Conservation (phyloP, 1,284 basidiomycete species). For the Mrakiaceae sp. region DNA sequence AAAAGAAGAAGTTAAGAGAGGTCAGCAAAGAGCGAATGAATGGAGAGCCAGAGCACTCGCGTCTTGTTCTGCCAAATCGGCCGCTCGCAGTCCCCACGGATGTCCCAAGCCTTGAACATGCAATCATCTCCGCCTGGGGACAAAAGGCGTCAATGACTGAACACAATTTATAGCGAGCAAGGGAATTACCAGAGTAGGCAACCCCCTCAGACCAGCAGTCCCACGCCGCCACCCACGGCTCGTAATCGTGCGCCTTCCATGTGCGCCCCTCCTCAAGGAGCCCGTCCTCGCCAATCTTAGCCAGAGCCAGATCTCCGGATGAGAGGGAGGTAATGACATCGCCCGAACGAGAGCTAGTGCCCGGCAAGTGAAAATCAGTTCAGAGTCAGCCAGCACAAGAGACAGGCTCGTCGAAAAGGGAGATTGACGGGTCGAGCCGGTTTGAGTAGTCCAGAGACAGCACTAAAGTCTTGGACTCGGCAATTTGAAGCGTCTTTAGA, state of each 20-base stretch:
- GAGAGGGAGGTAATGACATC: conserved; percentile 69
- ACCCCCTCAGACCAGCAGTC: conserved; percentile 67
- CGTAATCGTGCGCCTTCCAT: conserved; percentile 87
- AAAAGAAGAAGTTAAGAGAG: not conserved
- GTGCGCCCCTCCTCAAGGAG: conserved; percentile 41
- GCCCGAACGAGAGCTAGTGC: conserved; percentile 31
- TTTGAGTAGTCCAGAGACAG: conserved; percentile 84
- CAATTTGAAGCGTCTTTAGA: conserved; percentile 46
- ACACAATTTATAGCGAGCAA: too few relatives aligned
- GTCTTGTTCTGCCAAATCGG: conserved; percentile 64
- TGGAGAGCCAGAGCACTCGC: conserved; percentile 34
- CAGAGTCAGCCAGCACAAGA: conserved; percentile 4
- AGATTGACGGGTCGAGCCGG: conserved; percentile 35
- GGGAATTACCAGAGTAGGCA: conserved; percentile 64
- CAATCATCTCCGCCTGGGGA: conserved; percentile 81
- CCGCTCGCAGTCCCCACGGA: conserved; percentile 43
- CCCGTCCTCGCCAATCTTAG: conserved; percentile 36
- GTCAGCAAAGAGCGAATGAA: not conserved
- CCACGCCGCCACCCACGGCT: conserved; percentile 90
- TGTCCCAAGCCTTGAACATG: conserved; percentile 83
- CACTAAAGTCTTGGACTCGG: conserved; percentile 52
- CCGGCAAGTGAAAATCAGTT: not conserved
- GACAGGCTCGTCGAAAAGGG: not conserved
- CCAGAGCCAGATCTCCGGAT: conserved; percentile 42
- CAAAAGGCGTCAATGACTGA: too few relatives aligned